Evolutionary conservation across 2,329 filamentous ascomycete species (phyloP).

Genomic region (Beauveria varroae): DNA sequence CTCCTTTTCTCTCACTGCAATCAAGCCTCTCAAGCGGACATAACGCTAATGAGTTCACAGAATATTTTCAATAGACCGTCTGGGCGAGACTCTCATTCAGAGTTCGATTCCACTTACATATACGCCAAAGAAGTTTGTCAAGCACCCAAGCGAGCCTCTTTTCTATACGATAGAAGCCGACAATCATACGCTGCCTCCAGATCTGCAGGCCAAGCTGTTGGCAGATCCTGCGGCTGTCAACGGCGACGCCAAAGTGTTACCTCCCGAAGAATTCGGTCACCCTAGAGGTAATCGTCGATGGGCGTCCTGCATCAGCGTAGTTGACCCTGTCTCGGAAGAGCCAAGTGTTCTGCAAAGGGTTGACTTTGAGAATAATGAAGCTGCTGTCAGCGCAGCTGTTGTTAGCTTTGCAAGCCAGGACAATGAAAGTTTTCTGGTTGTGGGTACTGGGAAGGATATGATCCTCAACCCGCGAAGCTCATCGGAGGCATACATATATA

Average conservation of each 20-base stretch:
- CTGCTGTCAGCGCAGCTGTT: slow-evolving; percentile 76
- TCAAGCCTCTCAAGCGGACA: slow-evolving; percentile 24
- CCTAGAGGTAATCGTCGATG: slow-evolving; percentile 77
- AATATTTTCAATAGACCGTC: slow-evolving; percentile 84
- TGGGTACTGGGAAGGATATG: slow-evolving; percentile 91
- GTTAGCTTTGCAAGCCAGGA: slow-evolving; percentile 85
- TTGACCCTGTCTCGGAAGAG: slow-evolving; percentile 75
- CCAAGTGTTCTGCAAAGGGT: slow-evolving; percentile 63
- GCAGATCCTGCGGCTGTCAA: slow-evolving; percentile 64
- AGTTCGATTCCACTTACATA: slow-evolving; percentile 82
- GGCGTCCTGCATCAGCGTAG: slow-evolving; percentile 90
- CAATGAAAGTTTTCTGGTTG: slow-evolving; percentile 82
- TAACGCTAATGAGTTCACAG: slow-evolving; percentile 31
- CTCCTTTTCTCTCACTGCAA: slow-evolving; percentile 13
- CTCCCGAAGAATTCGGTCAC: slow-evolving; percentile 82
- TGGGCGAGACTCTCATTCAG: slow-evolving; percentile 79
- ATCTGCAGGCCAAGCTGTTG: slow-evolving; percentile 67
- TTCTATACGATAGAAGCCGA: slow-evolving; percentile 96
- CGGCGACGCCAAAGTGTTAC: slow-evolving; percentile 62
- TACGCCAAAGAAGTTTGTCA: slow-evolving; percentile 80
- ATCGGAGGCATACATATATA: slow-evolving; percentile 76
- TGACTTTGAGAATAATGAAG: slow-evolving; percentile 83
- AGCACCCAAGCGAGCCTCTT: slow-evolving; percentile 77
- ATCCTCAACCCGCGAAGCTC: slow-evolving; percentile 68
- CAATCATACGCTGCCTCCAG: slow-evolving; percentile 78